Base-by-base conservation (phyloP, 306 rosid genomes). In the Castanopsis chinensis region DNA sequence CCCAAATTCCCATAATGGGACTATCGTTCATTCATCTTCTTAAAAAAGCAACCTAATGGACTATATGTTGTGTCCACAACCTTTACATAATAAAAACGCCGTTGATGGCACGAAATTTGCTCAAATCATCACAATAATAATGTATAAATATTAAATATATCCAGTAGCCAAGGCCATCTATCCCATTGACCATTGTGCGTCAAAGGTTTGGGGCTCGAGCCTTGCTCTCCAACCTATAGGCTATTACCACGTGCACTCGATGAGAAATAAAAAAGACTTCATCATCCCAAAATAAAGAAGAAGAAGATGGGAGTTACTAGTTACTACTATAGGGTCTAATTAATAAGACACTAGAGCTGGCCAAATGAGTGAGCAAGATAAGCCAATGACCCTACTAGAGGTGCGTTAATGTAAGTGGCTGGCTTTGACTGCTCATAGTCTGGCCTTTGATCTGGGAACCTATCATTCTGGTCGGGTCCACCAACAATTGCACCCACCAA, bases 351-450 rank as follows among this genome's bases (percentile, higher is more conserved):
- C 69, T 82, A 88, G 83, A 88, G 75, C 77, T 94, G 90, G 79
- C 91, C 92, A 69, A 74, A 89, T 15, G 96, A 83, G 84, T 84
- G 92, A 35, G 92, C 93, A 12, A 92, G 91, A 79, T 91, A 90
- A 52, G 92, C 83, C 15, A 92, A 79, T 32, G 95, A 33, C 17
- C 98, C 98, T 0, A 94, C 96, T 2, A 94, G 90, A 3, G 97
- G 96, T 13, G 97, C 97, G 76, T 94, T 94, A n/a, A 87, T 90
- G 19, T 93, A 93, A n/a, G 98, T 93, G 30, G 96, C 87, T 3
- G 98, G 98, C 69, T 94, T 96, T 18, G 96, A 92, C 81, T 94
- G 98, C 83, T 86, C 92, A 21, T 88, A 92, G 84, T 92, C 96
- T 21, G 97, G 82, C 75, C 96, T 86, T 63, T 86, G 71, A 84